Conservation (phyloP, 768 basidiomycete genomes). For the Rhodotorula diobovata region DNA sequence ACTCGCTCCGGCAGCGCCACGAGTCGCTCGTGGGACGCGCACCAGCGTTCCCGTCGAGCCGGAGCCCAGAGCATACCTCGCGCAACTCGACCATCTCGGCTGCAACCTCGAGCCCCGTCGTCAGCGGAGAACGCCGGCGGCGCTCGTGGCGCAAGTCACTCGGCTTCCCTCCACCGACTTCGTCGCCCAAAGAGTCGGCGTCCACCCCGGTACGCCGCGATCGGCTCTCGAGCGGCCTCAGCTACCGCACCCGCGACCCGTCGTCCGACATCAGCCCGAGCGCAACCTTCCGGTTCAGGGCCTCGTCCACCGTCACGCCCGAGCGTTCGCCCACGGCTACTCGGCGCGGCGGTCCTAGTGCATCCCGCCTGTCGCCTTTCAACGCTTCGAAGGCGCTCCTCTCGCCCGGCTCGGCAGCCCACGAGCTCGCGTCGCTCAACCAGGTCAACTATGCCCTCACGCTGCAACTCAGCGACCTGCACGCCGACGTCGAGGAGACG, state of each 20-base stretch:
- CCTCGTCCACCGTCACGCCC: neutral
- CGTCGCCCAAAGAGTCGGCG: neutral
- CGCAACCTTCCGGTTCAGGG: neutral
- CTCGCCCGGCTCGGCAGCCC: neutral
- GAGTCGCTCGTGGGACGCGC: conserved; percentile 20
- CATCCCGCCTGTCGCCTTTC: conserved; percentile 5
- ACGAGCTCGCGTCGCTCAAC: conserved; percentile 15
- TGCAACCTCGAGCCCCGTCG: neutral
- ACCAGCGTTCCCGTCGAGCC: neutral
- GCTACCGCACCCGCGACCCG: neutral
- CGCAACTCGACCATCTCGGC: neutral
- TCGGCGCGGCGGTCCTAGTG: conserved; percentile 7
- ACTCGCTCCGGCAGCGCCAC: conserved; percentile 13
- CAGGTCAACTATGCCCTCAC: conserved; percentile 31
- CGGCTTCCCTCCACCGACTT: neutral
- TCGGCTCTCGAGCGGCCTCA: too few species aligned
- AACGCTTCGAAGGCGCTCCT: neutral
- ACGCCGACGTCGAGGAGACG: conserved; percentile 20
- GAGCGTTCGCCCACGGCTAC: conserved; percentile 3
- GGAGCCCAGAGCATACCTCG: neutral
- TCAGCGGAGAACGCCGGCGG: neutral
- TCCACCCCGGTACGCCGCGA: neutral
- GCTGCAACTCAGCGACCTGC: conserved; percentile 26
- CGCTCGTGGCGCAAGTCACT: conserved; percentile 24
- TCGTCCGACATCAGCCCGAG: neutral